These are phyloP conservation scores for Aspergillus kassunensis DNA, from an alignment of 495 filamentous ascomycete species.

Conservation along the genomic window DNA sequence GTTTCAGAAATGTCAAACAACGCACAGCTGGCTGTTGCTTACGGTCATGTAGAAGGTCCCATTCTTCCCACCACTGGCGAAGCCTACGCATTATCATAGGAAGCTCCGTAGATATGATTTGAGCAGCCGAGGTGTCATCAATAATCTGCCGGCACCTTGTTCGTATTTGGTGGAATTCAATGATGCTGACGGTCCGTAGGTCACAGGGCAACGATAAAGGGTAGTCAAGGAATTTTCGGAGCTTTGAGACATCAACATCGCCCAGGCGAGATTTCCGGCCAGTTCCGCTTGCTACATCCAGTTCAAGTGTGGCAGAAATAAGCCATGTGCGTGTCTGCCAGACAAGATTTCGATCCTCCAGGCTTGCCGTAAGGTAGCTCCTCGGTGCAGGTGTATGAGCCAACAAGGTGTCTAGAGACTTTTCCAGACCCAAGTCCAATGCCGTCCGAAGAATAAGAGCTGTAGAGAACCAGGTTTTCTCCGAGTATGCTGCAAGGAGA, in stretches of 20 bases:
- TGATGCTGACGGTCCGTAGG: conserved; percentile 40
- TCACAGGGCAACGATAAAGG: conserved; percentile 40
- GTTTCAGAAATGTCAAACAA: neutral
- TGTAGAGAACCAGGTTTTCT: conserved; percentile 45
- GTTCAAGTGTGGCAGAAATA: conserved; percentile 39
- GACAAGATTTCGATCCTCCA: conserved; percentile 39
- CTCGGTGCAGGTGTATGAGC: conserved; percentile 33
- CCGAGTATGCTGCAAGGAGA: conserved; percentile 40
- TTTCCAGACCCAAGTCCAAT: conserved; percentile 39
- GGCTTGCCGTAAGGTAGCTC: conserved; percentile 37
- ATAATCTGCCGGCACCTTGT: conserved; percentile 32
- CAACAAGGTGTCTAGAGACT: conserved; percentile 37
- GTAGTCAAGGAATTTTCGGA: conserved; percentile 39
- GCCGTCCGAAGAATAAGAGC: conserved; percentile 42
- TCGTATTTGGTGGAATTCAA: conserved; percentile 43
- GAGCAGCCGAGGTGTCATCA: conserved; percentile 27
- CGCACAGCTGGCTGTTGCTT: conserved; percentile 1
- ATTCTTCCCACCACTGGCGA: conserved; percentile 38
- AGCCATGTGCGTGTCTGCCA: conserved; percentile 43
- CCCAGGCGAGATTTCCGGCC: conserved; percentile 41
- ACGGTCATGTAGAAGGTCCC: conserved; percentile 45
- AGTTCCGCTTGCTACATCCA: conserved; percentile 42
- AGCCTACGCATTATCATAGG: conserved; percentile 36
- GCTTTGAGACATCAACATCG: conserved; percentile 37
- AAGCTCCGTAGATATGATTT: conserved; percentile 32